These are phyloP conservation scores for Lasiodiplodia gonubiensis DNA, from an alignment of 2,329 filamentous ascomycete species.

Conservation along the genomic window DNA sequence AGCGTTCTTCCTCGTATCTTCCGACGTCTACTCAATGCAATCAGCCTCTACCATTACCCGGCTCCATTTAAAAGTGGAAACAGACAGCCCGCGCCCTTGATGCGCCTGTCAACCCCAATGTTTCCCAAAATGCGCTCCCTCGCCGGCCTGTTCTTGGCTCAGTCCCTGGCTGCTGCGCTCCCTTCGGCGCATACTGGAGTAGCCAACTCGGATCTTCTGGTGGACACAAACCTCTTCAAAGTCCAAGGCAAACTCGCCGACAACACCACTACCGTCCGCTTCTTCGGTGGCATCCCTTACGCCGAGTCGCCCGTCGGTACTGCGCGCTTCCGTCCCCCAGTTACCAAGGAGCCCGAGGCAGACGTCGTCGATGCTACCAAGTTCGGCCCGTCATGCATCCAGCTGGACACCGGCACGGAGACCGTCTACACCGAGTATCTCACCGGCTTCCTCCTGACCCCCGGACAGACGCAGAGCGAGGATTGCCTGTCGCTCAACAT, in stretches of 20 bases:
- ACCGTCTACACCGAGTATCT: conserved; percentile 36
- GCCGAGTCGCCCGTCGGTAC: conserved; percentile 22
- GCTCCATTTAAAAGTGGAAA: neutral
- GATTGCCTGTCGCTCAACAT: conserved; percentile 43
- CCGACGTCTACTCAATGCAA: neutral
- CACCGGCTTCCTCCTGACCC: conserved; percentile 34
- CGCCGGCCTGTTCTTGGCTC: neutral
- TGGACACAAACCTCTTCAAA: conserved; percentile 33
- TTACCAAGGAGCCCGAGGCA: conserved; percentile 31
- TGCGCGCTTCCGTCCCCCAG: conserved; percentile 30
- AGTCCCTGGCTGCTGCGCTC: neutral
- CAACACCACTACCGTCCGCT: conserved; percentile 35
- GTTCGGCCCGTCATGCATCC: conserved; percentile 36
- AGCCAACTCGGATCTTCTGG: conserved; percentile 28
- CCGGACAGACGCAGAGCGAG: conserved; percentile 35
- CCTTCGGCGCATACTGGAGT: neutral
- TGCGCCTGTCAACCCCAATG: neutral
- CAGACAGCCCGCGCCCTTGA: neutral
- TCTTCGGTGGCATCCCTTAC: conserved; percentile 27
- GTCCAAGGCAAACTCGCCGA: conserved; percentile 33
- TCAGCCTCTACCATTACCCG: neutral
- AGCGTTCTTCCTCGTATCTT: conserved; percentile 5
- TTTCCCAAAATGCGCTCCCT: neutral
- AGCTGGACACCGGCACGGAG: conserved; percentile 32
- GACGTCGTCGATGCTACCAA: conserved; percentile 33